Evolutionary conservation across 1,139 yeast genomes (phyloP).

Genomic region (Magnusiomyces tetraspermus): DNA sequence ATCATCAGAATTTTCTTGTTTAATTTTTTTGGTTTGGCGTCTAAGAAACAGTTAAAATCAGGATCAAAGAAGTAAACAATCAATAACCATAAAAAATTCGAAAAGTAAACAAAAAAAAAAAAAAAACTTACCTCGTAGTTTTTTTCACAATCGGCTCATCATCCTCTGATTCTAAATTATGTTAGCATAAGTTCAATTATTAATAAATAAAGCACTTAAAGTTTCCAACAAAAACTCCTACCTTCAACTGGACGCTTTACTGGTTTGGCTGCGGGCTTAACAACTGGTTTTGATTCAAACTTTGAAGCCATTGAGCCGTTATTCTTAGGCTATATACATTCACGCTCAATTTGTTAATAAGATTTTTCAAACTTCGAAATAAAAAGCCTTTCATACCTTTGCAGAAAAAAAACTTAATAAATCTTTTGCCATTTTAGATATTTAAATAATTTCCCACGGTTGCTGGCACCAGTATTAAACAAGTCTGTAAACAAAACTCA

Average conservation of each 20-base stretch:
- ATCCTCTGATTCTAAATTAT: conserved; percentile 6
- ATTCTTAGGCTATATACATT: too few species aligned
- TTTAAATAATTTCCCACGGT: too few species aligned
- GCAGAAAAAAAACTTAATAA: background rate
- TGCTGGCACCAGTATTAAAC: too few species aligned
- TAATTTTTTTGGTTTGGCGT: conserved; percentile 1
- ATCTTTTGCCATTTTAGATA: background rate
- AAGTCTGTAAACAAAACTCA: too few species aligned
- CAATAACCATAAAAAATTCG: too few species aligned
- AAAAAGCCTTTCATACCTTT: background rate
- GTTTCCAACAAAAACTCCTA: too few species aligned
- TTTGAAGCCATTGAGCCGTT: too few species aligned
- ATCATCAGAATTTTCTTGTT: conserved; percentile 4
- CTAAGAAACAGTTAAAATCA: background rate
- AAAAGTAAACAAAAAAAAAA: too few species aligned
- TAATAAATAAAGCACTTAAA: background rate
- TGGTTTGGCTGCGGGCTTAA: conserved; percentile 1
- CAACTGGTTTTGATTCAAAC: too few species aligned
- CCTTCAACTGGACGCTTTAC: conserved; percentile 11
- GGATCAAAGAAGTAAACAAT: too few species aligned
- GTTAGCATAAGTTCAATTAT: background rate
- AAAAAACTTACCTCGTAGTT: background rate
- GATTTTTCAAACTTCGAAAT: background rate
- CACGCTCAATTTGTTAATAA: too few species aligned
- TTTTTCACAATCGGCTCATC: conserved; percentile 3